A percentile compares a stretch with the other conserved stretches of the same genome.
Evolutionary conservation across 1,284 basidiomycete species (phyloP).

Genomic region (Golubevia sp.): DNA sequence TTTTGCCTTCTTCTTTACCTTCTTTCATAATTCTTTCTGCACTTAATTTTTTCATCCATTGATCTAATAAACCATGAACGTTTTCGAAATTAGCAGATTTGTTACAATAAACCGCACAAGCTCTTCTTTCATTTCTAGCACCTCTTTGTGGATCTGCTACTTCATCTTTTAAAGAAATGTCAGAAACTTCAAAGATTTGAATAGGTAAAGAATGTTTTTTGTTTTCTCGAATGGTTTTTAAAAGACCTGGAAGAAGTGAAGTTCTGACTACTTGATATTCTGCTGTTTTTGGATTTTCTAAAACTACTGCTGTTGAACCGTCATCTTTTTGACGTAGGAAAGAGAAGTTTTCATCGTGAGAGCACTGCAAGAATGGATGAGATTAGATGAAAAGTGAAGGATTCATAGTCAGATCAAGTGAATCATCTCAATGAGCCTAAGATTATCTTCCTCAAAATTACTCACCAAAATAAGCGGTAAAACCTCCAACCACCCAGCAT

Average conservation of each 20-base stretch:
- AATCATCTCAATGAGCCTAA: constrained; percentile 3
- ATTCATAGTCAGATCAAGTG: neutral
- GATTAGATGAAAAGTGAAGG: neutral
- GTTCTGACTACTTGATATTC: constrained; percentile 59
- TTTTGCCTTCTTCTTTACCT: constrained; percentile 5
- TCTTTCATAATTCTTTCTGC: constrained; percentile 23
- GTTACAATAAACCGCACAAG: constrained; percentile 49
- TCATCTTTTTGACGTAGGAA: constrained; percentile 41
- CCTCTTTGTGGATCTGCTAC: constrained; percentile 25
- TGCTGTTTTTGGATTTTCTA: constrained; percentile 57
- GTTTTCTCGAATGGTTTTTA: constrained; percentile 58
- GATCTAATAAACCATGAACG: constrained; percentile 52
- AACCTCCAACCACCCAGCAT: constrained; percentile 52
- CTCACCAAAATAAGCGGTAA: constrained; percentile 44
- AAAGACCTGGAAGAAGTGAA: constrained; percentile 43
- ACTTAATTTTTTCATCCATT: constrained; percentile 39
- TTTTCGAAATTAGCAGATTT: constrained; percentile 53
- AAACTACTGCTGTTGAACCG: constrained; percentile 34
- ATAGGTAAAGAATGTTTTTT: constrained; percentile 51
- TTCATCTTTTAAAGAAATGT: constrained; percentile 49
- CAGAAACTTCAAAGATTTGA: constrained; percentile 53
- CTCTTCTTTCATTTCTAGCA: constrained; percentile 43
- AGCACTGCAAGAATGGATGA: constrained; percentile 19
- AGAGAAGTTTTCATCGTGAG: constrained; percentile 52
- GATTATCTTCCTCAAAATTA: neutral